Percentiles rank a stretch among this genome's conserved stretches.
phyloP scores from a whole-genome alignment of 495 filamentous ascomycete species.

The Podospora pseudocomata region DNA sequence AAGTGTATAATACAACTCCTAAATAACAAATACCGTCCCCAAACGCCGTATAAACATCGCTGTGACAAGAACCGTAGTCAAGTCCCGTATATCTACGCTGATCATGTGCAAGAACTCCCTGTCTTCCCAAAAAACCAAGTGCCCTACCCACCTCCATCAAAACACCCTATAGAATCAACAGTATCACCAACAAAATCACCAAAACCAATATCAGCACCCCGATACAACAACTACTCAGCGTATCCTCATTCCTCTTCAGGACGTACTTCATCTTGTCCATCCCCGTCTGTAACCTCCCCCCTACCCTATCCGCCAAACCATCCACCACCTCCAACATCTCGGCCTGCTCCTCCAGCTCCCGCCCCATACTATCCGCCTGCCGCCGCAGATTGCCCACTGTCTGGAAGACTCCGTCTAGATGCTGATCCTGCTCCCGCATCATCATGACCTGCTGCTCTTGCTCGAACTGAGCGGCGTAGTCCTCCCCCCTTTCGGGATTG shows the following conservation, averaged over 20 bases:
- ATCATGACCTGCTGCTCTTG: constrained; percentile 85
- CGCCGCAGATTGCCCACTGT: constrained; percentile 85
- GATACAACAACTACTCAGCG: constrained; percentile 88
- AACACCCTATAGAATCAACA: constrained; percentile 47
- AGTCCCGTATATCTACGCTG: constrained; percentile 8
- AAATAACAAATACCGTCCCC: not conserved
- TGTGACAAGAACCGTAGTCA: not conserved
- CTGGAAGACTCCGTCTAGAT: constrained; percentile 84
- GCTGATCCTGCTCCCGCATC: constrained; percentile 92
- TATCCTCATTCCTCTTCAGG: constrained; percentile 89
- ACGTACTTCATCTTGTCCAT: constrained; percentile 81
- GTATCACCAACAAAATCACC: constrained; percentile 74
- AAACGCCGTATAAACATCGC: constrained; percentile 4
- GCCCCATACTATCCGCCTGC: constrained; percentile 91
- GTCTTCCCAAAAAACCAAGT: not conserved
- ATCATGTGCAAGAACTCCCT: constrained; percentile 8
- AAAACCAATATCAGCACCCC: constrained; percentile 78
- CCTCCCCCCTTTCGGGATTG: constrained; percentile 39
- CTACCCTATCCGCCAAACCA: constrained; percentile 76
- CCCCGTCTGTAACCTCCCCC: constrained; percentile 77
- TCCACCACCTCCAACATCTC: constrained; percentile 79
- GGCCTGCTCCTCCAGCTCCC: constrained; percentile 90
- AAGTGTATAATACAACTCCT: not conserved
- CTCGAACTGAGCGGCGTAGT: constrained; percentile 78
- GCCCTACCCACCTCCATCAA: no score